These are phyloP conservation scores for Polyporus arcularius DNA, from an alignment of 768 basidiomycete species.

Conservation along the genomic window DNA sequence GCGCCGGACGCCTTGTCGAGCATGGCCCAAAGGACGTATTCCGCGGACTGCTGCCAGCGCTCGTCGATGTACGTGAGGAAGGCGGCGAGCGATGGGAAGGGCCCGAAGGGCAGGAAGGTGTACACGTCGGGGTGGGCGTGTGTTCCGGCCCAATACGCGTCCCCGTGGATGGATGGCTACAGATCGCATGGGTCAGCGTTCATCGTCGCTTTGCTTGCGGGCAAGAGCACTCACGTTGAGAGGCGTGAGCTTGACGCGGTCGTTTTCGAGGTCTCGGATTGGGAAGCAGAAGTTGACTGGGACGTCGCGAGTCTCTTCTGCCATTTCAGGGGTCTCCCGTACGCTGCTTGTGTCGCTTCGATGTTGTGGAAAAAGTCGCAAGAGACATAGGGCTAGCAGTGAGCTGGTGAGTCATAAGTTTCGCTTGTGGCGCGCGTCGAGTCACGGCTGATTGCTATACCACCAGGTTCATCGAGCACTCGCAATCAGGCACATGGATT, in stretches of 20 bases:
- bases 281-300: constrained; percentile 35
- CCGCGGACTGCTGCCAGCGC: constrained; percentile 7
- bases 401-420: too few relatives aligned
- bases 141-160: constrained; percentile 26
- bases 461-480: too few relatives aligned
- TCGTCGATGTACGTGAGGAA: constrained; percentile 24
- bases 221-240: constrained; percentile 8
- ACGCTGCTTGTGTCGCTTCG: too few relatives aligned
- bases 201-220: not conserved
- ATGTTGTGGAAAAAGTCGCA: too few relatives aligned
- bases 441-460: too few relatives aligned
- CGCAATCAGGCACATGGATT: too few relatives aligned
- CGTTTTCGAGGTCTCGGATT: constrained; percentile 34
- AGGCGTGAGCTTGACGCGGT: constrained; percentile 38
- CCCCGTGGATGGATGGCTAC: constrained; percentile 34
- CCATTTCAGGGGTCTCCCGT: too few relatives aligned
- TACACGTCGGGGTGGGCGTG: constrained; percentile 27
- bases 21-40: constrained; percentile 35
- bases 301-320: too few relatives aligned
- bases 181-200: not conserved
- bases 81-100: constrained; percentile 15
- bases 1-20: constrained; percentile 34
- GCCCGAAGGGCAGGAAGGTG: constrained; percentile 33
- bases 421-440: too few relatives aligned
- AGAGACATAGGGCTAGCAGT: too few relatives aligned